phyloP scores from a whole-genome alignment of 331 rosid genomes.

The Pyracantha coccinea region DNA sequence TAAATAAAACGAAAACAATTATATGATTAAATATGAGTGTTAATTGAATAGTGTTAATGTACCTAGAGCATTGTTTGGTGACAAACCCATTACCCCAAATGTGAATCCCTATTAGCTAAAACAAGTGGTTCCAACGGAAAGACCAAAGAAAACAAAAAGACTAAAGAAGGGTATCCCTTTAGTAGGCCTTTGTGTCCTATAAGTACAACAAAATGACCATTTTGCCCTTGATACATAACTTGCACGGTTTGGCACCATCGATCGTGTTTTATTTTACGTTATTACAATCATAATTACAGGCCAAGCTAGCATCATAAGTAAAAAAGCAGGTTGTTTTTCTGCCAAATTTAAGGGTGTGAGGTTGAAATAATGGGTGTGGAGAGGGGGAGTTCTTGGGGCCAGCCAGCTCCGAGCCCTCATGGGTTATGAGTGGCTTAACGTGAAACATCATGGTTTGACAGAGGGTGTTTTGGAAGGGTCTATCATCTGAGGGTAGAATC shows the following conservation, averaged over 20 bases:
- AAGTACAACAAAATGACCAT: constrained; percentile 3
- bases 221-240: constrained; percentile 1
- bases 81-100: not conserved
- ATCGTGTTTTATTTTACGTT: constrained; percentile 61
- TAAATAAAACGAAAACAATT: too few relatives aligned
- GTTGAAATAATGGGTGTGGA: constrained; percentile 18
- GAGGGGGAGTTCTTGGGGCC: constrained; percentile 23
- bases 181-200: not conserved
- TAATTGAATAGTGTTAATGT: not conserved
- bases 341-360: constrained; percentile 31
- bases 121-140: not conserved
- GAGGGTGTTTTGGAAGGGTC: constrained; percentile 29
- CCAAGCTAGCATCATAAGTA: constrained; percentile 23
- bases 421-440: constrained; percentile 73
- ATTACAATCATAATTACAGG: constrained; percentile 37
- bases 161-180: not conserved
- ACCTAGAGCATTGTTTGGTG: not conserved
- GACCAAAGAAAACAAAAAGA: not conserved
- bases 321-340: constrained; percentile 19
- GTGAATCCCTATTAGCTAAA: not conserved
- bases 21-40: too few relatives aligned
- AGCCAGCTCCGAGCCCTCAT: constrained; percentile 39
- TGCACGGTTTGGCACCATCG: constrained; percentile 23
- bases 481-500: constrained; percentile 12
- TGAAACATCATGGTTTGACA: constrained; percentile 58